Base-by-base conservation (phyloP, 495 filamentous ascomycete species). In the Aspergillus diversus region DNA sequence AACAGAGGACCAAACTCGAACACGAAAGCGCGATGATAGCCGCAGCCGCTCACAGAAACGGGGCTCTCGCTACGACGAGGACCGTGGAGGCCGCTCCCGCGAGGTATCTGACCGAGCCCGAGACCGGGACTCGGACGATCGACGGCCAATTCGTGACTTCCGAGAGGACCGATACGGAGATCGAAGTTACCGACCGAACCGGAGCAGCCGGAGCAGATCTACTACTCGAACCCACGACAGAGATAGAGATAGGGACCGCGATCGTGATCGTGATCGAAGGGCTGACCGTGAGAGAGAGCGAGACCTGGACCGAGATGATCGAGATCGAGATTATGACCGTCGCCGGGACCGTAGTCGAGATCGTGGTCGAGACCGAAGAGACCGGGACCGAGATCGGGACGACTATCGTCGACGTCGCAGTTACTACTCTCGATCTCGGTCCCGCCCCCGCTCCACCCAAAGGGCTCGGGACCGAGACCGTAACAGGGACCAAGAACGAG, bases 191-290 rank as follows among this genome's bases (percentile, higher is more conserved):
- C 70, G 74, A 37, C 73, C 75, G 21, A 59, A 34, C 43, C 74
- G 72, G 54, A 74, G 78, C 33, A 80, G 81, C 55, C 69, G 78
- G 42, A 78, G 75, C 59, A 66, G 77, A 53, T 80, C 77, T 39
- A 63, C 55, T 15, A 63, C 43, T 33, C 69, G 75, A 16, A 64
- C 59, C 5, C 53, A 71, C 53, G 72, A 74, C 49, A 64, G 69
- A 50, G 74, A 77, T 31, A 1, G 61, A 42, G 64, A 70, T 31
- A 65, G 67, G 35, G 66, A 69, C 53, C 56, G 55, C 55, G 51
- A 58, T 17, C 72, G 75, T 35, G 77, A 77, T 51, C 71, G 77
- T 37, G 71, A 73, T 42, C 66, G 79, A 31, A 55, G 59, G 32
- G 46, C 39, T 47, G 51, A 75, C 52, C 73, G 72, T 21, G 71